Base-by-base conservation (phyloP, 331 rosid genomes). In the Phaseolus coccineus region DNA sequence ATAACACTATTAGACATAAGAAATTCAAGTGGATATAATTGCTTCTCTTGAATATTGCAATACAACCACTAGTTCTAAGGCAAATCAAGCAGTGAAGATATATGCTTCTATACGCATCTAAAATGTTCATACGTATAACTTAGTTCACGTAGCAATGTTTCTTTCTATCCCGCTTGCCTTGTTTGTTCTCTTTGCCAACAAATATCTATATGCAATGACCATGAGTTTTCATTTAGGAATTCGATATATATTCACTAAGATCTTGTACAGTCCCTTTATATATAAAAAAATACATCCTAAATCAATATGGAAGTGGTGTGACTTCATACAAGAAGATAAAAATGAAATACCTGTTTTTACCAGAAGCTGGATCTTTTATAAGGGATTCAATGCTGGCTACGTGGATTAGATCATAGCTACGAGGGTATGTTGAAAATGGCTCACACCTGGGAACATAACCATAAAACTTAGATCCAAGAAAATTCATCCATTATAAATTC, bases 351-450 rank as follows among this genome's bases (percentile, higher is more conserved):
- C 98, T 95, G 88, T n/a, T 85, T 79, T 91, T 84, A 73, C 91
- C 84, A 72, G 97, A 87, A 68, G 81, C 87, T 77, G 86, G 89
- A 87, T 87, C 88, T 80, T 87, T 85, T 42, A 85, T 77, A 74
- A 95, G 97, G 22, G 96, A 95, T 74, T 89, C 98, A 59, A 95
- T 91, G 77, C 89, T 81, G 8, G 88, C 39, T 50, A 90, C 99
- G 57, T 95, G 99, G 84, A 95, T 85, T 66, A 95, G 87, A 84
- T 95, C 99, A 65, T 93, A 95, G 22, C 92, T 84, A 66, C 99
- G 97, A 48, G 99, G 99, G 76, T 95, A 95, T 0, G 99, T 93
- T n/a, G 99, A 95, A 88, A 95, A 95, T 27, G 99, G 97, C 84
- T 95, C 99, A 65, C 99, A 95, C 99, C 99, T 95, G 86, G 22